Percentiles rank a stretch among this genome's conserved stretches.
Conservation (phyloP, 345 rosid genomes). For the Aethionema arabicum region DNA sequence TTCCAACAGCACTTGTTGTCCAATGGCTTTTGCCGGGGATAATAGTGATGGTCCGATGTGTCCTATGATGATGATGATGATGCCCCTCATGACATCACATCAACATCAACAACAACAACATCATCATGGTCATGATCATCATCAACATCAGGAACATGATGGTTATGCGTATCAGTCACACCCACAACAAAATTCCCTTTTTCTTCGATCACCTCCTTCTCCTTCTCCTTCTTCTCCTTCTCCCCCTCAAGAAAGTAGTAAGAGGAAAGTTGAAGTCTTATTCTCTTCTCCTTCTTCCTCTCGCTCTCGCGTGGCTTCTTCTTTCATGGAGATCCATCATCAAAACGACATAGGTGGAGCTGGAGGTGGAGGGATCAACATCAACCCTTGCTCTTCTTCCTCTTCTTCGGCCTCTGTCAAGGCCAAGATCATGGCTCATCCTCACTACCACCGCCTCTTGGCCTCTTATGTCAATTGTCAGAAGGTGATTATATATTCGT, state of each 20-base stretch:
- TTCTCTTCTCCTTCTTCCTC: slow-evolving; percentile 38
- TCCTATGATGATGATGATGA: slow-evolving; percentile 61
- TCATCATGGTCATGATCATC: slow-evolving; percentile 39
- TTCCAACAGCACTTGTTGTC: slow-evolving; percentile 60
- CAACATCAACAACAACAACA: slow-evolving; percentile 29
- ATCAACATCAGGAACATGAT: slow-evolving; percentile 42
- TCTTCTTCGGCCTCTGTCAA: slow-evolving; percentile 50
- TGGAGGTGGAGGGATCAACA: slow-evolving; percentile 24
- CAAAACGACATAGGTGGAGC: slow-evolving; percentile 28
- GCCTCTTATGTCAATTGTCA: slow-evolving; percentile 90
- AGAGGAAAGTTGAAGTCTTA: slow-evolving; percentile 32
- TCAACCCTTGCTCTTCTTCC: slow-evolving; percentile 34
- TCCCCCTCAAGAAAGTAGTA: slow-evolving; percentile 38
- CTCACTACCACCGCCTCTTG: slow-evolving; percentile 90
- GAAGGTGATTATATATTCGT: slow-evolving; percentile 52
- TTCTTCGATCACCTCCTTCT: slow-evolving; percentile 36
- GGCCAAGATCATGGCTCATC: slow-evolving; percentile 98
- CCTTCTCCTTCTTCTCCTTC: slow-evolving; percentile 9
- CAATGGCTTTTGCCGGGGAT: slow-evolving; percentile 78
- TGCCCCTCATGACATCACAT: slow-evolving; percentile 55
- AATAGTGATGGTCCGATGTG: slow-evolving; percentile 62
- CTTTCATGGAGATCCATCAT: slow-evolving; percentile 63
- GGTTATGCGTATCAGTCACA: slow-evolving; percentile 43
- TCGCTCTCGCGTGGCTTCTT: slow-evolving; percentile 43
- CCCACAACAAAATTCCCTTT: slow-evolving; percentile 38